Percentiles rank a stretch among this genome's conserved stretches.
These are phyloP conservation scores for Fonsecaea monophora DNA, from an alignment of 2,329 filamentous ascomycete genomes.

Conservation along the genomic window DNA sequence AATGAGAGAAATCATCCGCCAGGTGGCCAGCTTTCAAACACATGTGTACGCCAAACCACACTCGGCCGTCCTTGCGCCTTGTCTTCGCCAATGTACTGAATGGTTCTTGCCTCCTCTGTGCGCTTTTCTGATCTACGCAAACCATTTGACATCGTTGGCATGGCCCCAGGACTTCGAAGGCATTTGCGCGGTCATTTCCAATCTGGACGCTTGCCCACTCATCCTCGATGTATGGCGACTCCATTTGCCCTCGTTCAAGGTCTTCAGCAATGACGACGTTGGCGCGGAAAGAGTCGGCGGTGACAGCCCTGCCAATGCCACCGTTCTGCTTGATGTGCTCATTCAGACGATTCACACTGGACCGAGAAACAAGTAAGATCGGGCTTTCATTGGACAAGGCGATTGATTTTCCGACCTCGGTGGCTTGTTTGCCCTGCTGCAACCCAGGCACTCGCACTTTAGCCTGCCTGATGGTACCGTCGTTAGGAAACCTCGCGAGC, in stretches of 20 bases:
- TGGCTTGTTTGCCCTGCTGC: conserved; percentile 61
- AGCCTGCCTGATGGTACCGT: conserved; percentile 34
- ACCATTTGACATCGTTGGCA: conserved; percentile 96
- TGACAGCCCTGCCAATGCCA: conserved; percentile 60
- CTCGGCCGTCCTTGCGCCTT: conserved; percentile 79
- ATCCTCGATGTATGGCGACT: conserved; percentile 79
- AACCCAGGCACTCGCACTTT: conserved; percentile 58
- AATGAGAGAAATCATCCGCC: not conserved
- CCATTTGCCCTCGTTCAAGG: conserved; percentile 48
- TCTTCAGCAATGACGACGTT: conserved; percentile 76
- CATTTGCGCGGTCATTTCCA: conserved; percentile 49
- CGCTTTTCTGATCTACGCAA: conserved; percentile 86
- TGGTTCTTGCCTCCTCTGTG: conserved; percentile 78
- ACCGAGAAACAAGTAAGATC: conserved; percentile 80
- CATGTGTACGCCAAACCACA: conserved; percentile 85
- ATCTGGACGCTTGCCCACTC: conserved; percentile 73
- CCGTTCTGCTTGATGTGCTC: conserved; percentile 66
- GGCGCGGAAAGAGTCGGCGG: conserved; percentile 80
- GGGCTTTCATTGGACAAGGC: conserved; percentile 92
- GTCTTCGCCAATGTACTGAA: conserved; percentile 89
- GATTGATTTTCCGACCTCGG: conserved; percentile 61
- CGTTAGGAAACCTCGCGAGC: conserved; percentile 80
- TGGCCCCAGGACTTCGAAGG: conserved; percentile 71
- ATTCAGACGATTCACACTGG: conserved; percentile 81
- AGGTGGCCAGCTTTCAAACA: conserved; percentile 41